Base-by-base conservation (phyloP, 805 yeast species). In the Wickerhamomyces strasburgensis region DNA sequence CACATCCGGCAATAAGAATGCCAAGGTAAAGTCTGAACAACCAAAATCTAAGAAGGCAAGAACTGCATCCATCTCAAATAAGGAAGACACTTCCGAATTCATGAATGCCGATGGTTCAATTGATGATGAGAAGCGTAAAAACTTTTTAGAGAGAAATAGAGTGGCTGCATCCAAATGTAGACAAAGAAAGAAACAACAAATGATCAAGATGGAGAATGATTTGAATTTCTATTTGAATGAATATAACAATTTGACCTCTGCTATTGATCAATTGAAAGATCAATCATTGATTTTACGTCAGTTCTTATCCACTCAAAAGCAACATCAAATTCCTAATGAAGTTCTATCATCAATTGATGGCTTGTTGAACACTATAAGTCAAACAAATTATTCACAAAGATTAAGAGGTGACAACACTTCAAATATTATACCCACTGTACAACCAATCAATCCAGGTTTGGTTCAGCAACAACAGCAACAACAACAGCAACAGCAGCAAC, bases 111-210 rank as follows among this genome's bases (percentile, higher is more conserved):
- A 37, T 8, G 39, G 37, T 24, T 19, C 73, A 73, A 39, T 84
- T 62, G 59, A 84, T 66, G 95, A 85, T 61, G 73, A 81, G 62
- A 87, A 84, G 54, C 73, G 89, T 45, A 78, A 71, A 56, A 80
- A 68, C 54, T 90, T 77, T 52, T 61, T 93, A 46, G 98, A 93
- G 57, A 71, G 98, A 45, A 93, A 93, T 60, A 72, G 98, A 40
- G 77, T 93, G 6, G 98, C 98, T 0, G 98, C 98, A 0, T 78
- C 93, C 17, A 89, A 88, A 57, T 93, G 98, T 67, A 75, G 98
- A 42, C 95, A 85, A 61, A 75, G 97, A 40, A 93, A 93, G 69
- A 93, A 93, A 65, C 87, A 85, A 56, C 81, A 83, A 68, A 74
- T 88, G 24, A 79, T 75, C 40, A 83, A 81, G 48, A 81, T 93